Evolutionary conservation across 495 filamentous ascomycete species (phyloP), one percentile per base, ranked within the genome.

Genomic region (Cercophora sp.): DNA sequence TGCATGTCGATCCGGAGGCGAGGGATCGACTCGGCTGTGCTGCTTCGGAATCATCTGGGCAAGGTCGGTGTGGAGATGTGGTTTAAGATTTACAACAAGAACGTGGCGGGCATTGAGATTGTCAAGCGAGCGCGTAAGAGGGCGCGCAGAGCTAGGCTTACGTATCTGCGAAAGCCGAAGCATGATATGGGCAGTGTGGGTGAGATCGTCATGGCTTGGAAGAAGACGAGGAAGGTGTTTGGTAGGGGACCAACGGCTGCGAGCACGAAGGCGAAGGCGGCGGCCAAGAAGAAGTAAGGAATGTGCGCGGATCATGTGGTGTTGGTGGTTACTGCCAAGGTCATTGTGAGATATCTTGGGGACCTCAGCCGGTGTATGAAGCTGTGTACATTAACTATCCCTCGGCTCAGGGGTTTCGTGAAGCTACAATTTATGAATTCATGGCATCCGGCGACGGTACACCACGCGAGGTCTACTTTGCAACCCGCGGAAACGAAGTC

Each of bases 21-120:
- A 5, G 91, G 91, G 55, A 78, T 94, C 20, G 93, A 99, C 67
- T 92, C 89, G 5, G 85, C 84, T 1, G 80, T 97, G 36, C 68
- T 96, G 54, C 75, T 99, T 47, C 78, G 93, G 22, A 91, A 90
- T 61, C 81, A 91, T 57, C 67, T 99, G 48, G 85, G 83, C 36
- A 78, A 85, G 48, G 81, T 93, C 5, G 88, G 89, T 40, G 90
- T 96, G n/a, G 93, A 99, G 81, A 91, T 96, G 89, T 96, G 89
- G 80, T 88, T 85, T 65, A 99, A 97, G 80, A 74, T 96, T 44
- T 97, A 89, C 74, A 85, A 79, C 56, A 91, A 91, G 54, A 88
- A 87, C 66, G 85, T 97, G 43, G 79, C 86, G 61, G 88, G 88
- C 51, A 87, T 99, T 61, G 94, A 99, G 74, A 85, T 99, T 57